phyloP scores from a whole-genome alignment of 805 yeast species.

The Ogataea sp. region DNA sequence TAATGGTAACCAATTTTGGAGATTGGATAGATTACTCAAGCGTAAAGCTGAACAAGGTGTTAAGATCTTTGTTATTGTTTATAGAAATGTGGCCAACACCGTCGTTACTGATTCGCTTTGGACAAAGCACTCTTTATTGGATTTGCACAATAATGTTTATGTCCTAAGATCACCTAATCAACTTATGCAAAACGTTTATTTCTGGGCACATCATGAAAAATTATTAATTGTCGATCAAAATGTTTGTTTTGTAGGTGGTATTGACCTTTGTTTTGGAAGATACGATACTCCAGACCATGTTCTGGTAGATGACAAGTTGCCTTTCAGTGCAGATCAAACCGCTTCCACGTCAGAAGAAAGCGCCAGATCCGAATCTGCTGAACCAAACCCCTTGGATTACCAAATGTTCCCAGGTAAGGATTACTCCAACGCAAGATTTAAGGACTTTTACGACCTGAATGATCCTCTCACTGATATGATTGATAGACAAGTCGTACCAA shows the following conservation, averaged over 20 bases:
- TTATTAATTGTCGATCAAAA: conserved; percentile 80
- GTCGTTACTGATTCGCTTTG: conserved; percentile 91
- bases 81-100: conserved; percentile 88
- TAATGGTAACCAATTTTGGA: conserved; percentile 88
- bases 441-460: conserved; percentile 75
- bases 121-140: conserved; percentile 88
- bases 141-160: conserved; percentile 77
- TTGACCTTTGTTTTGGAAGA: conserved; percentile 92
- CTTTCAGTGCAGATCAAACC: conserved; percentile 15
- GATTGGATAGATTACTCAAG: conserved; percentile 81
- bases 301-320: conserved; percentile 59
- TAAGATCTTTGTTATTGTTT: conserved; percentile 83
- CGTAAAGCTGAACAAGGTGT: conserved; percentile 93
- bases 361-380: no score
- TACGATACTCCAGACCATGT: conserved; percentile 97
- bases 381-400: conserved; percentile 22
- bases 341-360: no score
- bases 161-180: conserved; percentile 95
- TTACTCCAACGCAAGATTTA: conserved; percentile 90
- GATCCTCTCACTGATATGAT: conserved; percentile 90
- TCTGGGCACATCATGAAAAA: conserved; percentile 99
- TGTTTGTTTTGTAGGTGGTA: conserved; percentile 88
- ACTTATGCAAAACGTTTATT: conserved; percentile 81
- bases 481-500: conserved; percentile 69
- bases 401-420: conserved; percentile 94